These are phyloP conservation scores for Berkeleyomyces basicola DNA, from an alignment of 2,329 filamentous ascomycete species.

Conservation along the genomic window DNA sequence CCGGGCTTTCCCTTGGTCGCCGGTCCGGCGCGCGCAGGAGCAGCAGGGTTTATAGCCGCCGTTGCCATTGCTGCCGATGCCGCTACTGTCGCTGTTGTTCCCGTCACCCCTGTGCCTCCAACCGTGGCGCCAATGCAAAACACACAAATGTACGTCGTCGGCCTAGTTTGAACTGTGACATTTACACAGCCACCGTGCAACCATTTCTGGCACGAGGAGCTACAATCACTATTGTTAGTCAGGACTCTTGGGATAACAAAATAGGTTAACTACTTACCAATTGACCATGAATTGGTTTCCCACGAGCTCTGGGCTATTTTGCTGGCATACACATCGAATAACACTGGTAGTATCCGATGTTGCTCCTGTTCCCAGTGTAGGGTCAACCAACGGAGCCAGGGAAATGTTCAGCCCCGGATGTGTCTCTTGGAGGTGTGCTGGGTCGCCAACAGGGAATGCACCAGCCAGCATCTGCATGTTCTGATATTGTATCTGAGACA, in stretches of 20 bases:
- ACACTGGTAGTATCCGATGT: neutral
- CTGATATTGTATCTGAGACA: neutral
- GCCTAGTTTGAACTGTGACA: conserved; percentile 38
- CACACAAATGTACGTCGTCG: conserved; percentile 45
- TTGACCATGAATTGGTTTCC: conserved; percentile 41
- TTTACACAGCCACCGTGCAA: conserved; percentile 48
- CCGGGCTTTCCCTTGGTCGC: neutral
- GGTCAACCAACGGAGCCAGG: neutral
- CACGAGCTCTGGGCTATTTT: conserved; percentile 24
- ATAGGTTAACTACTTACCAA: conserved; percentile 31
- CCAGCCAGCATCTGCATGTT: neutral
- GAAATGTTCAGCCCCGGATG: neutral
- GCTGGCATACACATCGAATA: conserved; percentile 42
- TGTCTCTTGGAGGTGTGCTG: too few species aligned
- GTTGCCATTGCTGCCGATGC: conserved; percentile 21
- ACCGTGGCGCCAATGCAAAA: conserved; percentile 35
- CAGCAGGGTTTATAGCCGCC: conserved; percentile 16
- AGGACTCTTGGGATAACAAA: neutral
- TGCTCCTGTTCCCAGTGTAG: conserved; percentile 16
- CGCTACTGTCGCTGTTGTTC: conserved; percentile 27
- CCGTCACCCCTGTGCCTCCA: too few species aligned
- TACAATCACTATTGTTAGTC: conserved; percentile 19
- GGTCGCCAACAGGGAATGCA: too few species aligned
- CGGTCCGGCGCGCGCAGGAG: neutral
- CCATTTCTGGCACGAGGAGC: conserved; percentile 49